These are phyloP conservation scores for Sporothrix humicola DNA, from an alignment of 2,329 filamentous ascomycete genomes.

Conservation along the genomic window DNA sequence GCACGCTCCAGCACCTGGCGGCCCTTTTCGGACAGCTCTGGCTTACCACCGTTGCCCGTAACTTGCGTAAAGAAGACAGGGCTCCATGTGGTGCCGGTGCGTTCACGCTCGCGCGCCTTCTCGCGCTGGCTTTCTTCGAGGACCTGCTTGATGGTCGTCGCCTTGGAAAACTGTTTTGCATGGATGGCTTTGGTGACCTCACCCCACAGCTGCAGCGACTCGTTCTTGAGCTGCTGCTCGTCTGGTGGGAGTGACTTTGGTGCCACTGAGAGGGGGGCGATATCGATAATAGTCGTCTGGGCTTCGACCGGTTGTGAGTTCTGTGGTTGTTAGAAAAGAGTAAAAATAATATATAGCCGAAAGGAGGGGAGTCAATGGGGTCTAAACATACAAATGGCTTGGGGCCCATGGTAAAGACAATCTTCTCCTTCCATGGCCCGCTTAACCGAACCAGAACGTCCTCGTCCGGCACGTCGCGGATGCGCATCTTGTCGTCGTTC, in stretches of 20 bases:
- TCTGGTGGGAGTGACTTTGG: constrained; percentile 79
- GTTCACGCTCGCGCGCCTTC: constrained; percentile 80
- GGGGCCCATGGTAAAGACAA: constrained; percentile 65
- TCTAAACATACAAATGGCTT: constrained; percentile 63
- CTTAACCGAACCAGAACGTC: constrained; percentile 82
- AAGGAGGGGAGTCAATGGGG: neutral
- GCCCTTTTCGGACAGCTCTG: constrained; percentile 61
- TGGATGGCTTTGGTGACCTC: constrained; percentile 85
- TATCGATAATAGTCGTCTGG: constrained; percentile 80
- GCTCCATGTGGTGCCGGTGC: constrained; percentile 71
- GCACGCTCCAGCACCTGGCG: constrained; percentile 57
- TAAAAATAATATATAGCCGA: constrained; percentile 25
- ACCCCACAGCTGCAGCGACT: constrained; percentile 87
- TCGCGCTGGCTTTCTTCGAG: constrained; percentile 88
- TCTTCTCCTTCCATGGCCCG: constrained; percentile 82
- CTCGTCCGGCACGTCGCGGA: constrained; percentile 85
- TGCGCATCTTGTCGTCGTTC: constrained; percentile 77
- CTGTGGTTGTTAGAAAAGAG: constrained; percentile 39
- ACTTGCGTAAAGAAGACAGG: constrained; percentile 83
- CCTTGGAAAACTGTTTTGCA: constrained; percentile 80
- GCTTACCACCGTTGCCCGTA: constrained; percentile 61
- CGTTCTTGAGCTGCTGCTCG: constrained; percentile 82
- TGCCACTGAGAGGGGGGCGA: constrained; percentile 79
- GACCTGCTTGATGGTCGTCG: constrained; percentile 86
- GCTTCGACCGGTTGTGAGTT: constrained; percentile 60